Percentiles rank a stretch among this genome's conserved stretches.
Evolutionary conservation across 495 filamentous ascomycete species (phyloP).

Genomic region (Friedmanniomyces endolithicus): DNA sequence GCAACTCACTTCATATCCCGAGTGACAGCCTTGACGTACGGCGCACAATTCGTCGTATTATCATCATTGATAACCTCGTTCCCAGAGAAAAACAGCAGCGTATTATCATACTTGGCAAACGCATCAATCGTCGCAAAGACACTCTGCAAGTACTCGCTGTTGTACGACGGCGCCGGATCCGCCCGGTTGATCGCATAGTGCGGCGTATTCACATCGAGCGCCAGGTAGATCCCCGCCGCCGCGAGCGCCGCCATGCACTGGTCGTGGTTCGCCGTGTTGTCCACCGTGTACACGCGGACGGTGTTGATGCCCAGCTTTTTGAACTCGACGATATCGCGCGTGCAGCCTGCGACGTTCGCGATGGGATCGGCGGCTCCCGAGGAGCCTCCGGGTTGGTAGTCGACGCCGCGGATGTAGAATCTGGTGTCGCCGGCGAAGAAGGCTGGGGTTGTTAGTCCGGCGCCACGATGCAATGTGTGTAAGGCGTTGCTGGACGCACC

Average conservation of each 20-base stretch:
- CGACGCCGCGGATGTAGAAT: constrained; percentile 90
- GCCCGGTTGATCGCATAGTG: constrained; percentile 74
- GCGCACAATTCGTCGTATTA: constrained; percentile 58
- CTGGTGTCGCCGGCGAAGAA: constrained; percentile 75
- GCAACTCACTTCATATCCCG: constrained; percentile 58
- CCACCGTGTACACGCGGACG: constrained; percentile 83
- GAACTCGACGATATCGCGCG: constrained; percentile 75
- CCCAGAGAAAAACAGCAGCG: constrained; percentile 87
- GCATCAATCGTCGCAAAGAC: constrained; percentile 86
- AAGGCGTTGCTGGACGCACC: constrained; percentile 21
- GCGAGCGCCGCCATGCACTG: constrained; percentile 33
- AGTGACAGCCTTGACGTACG: constrained; percentile 86
- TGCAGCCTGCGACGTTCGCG: constrained; percentile 55
- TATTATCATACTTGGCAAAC: constrained; percentile 80
- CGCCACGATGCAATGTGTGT: too few species aligned
- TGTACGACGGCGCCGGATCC: constrained; percentile 69
- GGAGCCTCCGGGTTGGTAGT: constrained; percentile 52
- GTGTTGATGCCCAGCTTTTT: constrained; percentile 80
- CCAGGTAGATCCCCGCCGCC: constrained; percentile 63
- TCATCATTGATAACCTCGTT: constrained; percentile 93
- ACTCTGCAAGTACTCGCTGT: constrained; percentile 80
- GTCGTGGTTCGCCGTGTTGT: constrained; percentile 74
- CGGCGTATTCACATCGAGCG: constrained; percentile 71
- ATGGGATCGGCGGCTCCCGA: constrained; percentile 69
- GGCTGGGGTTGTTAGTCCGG: constrained; percentile 38